Evolutionary conservation across 495 filamentous ascomycete genomes (phyloP).

Genomic region (Durotheca rogersii): DNA sequence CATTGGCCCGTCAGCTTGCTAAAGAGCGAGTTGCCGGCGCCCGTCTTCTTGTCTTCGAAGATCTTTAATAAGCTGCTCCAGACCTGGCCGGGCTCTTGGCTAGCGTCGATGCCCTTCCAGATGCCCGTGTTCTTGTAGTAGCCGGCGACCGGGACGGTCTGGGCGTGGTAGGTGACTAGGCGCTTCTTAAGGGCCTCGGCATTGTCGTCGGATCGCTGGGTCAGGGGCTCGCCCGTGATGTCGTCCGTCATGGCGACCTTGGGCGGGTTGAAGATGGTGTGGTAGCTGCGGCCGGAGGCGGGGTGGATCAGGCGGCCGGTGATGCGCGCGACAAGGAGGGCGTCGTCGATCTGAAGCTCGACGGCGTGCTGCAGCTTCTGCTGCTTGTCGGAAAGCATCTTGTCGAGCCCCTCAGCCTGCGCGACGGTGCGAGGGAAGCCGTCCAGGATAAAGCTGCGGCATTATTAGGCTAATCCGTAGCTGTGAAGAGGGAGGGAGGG

Average conservation of each 20-base stretch:
- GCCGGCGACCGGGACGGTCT: constrained; percentile 86
- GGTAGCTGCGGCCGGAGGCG: constrained; percentile 92
- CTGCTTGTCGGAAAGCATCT: constrained; percentile 73
- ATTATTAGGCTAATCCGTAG: no score
- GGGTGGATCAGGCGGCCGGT: constrained; percentile 96
- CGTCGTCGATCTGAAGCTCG: constrained; percentile 95
- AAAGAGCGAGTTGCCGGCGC: constrained; percentile 46
- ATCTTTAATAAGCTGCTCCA: constrained; percentile 90
- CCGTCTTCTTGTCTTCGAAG: constrained; percentile 63
- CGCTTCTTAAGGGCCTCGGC: constrained; percentile 96
- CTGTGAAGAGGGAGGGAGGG: no score
- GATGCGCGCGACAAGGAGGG: constrained; percentile 89
- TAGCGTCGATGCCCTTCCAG: constrained; percentile 94
- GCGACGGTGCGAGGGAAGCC: constrained; percentile 96
- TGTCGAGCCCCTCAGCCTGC: constrained; percentile 91
- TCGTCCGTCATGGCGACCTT: constrained; percentile 94
- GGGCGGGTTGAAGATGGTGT: constrained; percentile 98
- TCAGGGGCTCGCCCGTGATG: constrained; percentile 91
- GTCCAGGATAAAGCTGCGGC: constrained; percentile 89
- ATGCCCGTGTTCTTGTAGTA: constrained; percentile 98
- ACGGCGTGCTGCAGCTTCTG: constrained; percentile 89
- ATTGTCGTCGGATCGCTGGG: constrained; percentile 97
- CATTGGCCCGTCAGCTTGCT: constrained; percentile 48
- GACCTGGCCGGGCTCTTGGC: constrained; percentile 92
- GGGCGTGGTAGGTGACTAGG: constrained; percentile 86